Conservation (phyloP, 179 eudicot species). For the Sideroxylon spinosum region DNA sequence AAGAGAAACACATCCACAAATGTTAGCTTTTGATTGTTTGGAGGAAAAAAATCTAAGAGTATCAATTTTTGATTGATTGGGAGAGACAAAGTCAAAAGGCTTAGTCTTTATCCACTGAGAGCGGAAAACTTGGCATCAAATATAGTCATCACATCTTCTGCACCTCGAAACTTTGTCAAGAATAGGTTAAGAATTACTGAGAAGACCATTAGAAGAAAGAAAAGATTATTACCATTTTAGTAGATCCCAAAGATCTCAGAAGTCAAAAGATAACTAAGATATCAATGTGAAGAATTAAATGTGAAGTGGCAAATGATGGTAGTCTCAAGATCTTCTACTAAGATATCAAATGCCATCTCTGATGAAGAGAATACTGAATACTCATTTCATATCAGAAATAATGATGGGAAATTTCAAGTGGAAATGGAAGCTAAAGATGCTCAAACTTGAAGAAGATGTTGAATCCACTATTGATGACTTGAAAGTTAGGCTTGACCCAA, state of each 20-base stretch:
- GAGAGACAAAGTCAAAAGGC: neutral
- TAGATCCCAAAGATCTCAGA: neutral
- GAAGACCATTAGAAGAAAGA: neutral
- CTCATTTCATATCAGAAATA: neutral
- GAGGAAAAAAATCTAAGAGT: too few relatives aligned
- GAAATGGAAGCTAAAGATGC: neutral
- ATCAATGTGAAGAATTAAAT: neutral
- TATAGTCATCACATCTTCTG: neutral
- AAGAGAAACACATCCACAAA: too few relatives aligned
- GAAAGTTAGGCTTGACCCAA: too few relatives aligned
- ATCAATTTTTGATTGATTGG: too few relatives aligned
- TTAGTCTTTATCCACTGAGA: neutral
- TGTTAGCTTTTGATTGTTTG: too few relatives aligned
- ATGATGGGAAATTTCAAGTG: too few relatives aligned
- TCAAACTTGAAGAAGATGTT: slow-evolving; percentile 10
- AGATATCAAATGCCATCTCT: too few relatives aligned
- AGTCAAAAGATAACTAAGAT: neutral
- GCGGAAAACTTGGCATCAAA: too few relatives aligned
- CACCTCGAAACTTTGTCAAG: neutral
- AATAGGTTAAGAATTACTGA: neutral
- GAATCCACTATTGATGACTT: too few relatives aligned
- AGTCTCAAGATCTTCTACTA: neutral
- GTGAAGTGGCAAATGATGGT: too few relatives aligned
- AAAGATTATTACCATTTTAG: neutral
- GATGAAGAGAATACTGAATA: neutral